Evolutionary conservation across 495 filamentous ascomycete species (phyloP), one percentile per base, ranked within the genome.

Genomic region (Parathielavia appendiculata): DNA sequence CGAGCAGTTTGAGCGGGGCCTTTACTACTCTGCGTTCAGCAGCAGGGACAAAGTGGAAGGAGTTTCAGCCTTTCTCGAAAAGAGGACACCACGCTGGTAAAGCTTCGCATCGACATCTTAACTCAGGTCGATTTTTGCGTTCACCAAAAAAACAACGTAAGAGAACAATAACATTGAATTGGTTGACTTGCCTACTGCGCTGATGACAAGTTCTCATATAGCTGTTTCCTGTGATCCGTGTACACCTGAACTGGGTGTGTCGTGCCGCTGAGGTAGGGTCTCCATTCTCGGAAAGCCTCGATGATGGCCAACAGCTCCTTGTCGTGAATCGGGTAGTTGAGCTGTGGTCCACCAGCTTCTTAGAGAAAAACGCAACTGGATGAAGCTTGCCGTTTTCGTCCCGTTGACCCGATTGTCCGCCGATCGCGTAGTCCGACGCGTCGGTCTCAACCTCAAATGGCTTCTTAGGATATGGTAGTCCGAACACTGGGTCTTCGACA

Each of bases 11-110:
- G 48, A 51, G 48, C 48, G 48, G 48, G 22, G 16, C n/a, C 48
- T 51, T 12, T 51, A 51, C 17, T 51, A 51, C 13, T 51, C 48
- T 20, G 48, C 48, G 4, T 51, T 51, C 22, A 13, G 16, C n/a
- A 51, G n/a, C 12, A 36, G 48, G 38, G 48, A 51, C 48, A 51
- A 51, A 7, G n/a, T 20, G 13, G 48, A 51, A 17, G 48, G 48
- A 1, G 17, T 51, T 36, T 51, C 48, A 9, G 32, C 48, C 32
- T 51, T 51, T 34, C 48, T 51, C 8, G 48, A 51, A 32, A 51
- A 51, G 32, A 35, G 48, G 9, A 20, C 9, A 0, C 48, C 48
- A 10, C 48, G 48, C 48, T 51, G 48, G 48, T 34, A 49, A 49
- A n/a, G n/a, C n/a, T n/a, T n/a, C n/a, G n/a, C n/a, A n/a, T n/a